Evolutionary conservation across 306 rosid genomes (phyloP).

Genomic region (Crataegus laevigata): DNA sequence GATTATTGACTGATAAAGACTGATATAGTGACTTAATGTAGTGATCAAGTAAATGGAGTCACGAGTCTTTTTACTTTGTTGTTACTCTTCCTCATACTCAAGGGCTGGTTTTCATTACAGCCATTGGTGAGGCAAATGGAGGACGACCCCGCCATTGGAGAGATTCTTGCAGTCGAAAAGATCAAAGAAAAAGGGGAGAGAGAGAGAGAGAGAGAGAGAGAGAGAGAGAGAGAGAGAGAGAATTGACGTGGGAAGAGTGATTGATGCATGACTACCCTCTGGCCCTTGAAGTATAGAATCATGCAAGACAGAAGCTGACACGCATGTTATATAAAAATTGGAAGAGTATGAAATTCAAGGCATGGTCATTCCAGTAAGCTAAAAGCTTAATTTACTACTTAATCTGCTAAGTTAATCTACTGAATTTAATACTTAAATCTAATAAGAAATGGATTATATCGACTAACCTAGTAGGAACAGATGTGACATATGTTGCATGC

Average conservation of each 20-base stretch:
- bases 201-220: not conserved
- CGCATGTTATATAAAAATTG: not conserved
- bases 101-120: not conserved
- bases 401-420: not conserved
- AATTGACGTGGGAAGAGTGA: conserved; percentile 17
- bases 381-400: no score
- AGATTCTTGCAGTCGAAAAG: conserved; percentile 2
- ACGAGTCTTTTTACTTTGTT: not conserved
- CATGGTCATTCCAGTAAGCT: not conserved
- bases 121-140: not conserved
- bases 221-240: not conserved
- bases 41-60: not conserved
- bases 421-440: no score
- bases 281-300: conserved; percentile 19
- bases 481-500: not conserved
- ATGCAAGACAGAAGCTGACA: conserved; percentile 2
- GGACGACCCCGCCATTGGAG: not conserved
- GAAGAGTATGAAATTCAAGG: not conserved
- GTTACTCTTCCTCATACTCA: not conserved
- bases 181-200: not conserved
- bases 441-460: not conserved
- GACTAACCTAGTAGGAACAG: conserved; percentile 7
- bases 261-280: conserved; percentile 20
- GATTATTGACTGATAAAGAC: not conserved
- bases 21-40: not conserved